Evolutionary conservation across 805 yeast genomes (phyloP).

Genomic region (Monosporozyma siamensis): DNA sequence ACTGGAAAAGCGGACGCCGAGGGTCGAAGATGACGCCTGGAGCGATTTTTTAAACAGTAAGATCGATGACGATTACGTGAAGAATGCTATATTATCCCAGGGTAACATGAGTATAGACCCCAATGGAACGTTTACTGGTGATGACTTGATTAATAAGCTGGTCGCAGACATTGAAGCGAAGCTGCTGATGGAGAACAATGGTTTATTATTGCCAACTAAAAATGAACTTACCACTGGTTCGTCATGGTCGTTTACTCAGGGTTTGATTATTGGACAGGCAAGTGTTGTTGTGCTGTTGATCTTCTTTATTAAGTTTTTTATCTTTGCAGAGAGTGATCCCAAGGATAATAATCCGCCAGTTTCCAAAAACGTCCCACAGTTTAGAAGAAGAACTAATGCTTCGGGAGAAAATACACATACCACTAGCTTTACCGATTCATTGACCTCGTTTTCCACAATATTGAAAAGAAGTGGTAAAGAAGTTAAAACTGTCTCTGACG

Average conservation of each 20-base stretch:
- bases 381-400: background rate
- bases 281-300: conserved; percentile 56
- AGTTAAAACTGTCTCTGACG: background rate
- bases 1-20: no score
- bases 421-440: background rate
- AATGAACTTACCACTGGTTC: conserved; percentile 7
- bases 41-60: background rate
- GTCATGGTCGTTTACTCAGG: conserved; percentile 68
- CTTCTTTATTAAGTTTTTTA: conserved; percentile 64
- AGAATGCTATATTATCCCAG: background rate
- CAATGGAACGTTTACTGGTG: background rate
- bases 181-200: no score
- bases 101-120: background rate
- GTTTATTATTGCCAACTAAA: no score
- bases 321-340: conserved; percentile 54
- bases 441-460: conserved; percentile 7
- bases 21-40: background rate
- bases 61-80: background rate
- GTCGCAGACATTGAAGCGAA: background rate
- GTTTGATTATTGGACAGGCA: conserved; percentile 62
- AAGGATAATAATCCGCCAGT: conserved; percentile 22
- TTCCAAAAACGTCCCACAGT: conserved; percentile 11
- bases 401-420: background rate
- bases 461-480: conserved; percentile 26
- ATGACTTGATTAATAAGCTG: background rate